Percentiles rank a stretch among this genome's conserved stretches.
Conservation (phyloP, 495 filamentous ascomycete genomes). For the Penicillium antarcticum region DNA sequence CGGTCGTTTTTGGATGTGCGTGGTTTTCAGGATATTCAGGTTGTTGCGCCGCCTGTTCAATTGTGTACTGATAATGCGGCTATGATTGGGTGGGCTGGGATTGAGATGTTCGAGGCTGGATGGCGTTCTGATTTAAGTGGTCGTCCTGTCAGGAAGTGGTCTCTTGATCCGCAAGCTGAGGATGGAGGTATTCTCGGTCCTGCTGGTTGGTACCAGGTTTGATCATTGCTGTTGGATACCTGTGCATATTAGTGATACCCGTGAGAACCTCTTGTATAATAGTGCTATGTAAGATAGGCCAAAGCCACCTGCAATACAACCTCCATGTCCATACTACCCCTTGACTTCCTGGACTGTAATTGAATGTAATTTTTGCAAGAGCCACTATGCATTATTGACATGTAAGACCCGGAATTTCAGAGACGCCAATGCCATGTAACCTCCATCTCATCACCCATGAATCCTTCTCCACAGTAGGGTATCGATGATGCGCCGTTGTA, state of each 20-base stretch:
- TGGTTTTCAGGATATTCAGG: slow-evolving; percentile 57
- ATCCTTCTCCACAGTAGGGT: slow-evolving; percentile 26
- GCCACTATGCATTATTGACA: slow-evolving; percentile 7
- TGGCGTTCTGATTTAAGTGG: slow-evolving; percentile 60
- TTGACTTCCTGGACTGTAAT: neutral
- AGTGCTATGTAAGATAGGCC: slow-evolving; percentile 19
- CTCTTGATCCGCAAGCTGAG: slow-evolving; percentile 58
- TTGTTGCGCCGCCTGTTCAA: slow-evolving; percentile 68
- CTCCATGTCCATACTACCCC: neutral
- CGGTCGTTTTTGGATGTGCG: slow-evolving; percentile 57
- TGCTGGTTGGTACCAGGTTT: slow-evolving; percentile 31
- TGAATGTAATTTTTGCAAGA: neutral
- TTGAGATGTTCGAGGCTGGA: slow-evolving; percentile 86
- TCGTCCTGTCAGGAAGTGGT: slow-evolving; percentile 69
- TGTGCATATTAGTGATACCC: slow-evolving; percentile 7
- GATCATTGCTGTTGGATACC: neutral
- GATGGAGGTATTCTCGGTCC: slow-evolving; percentile 51
- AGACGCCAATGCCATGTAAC: slow-evolving; percentile 30
- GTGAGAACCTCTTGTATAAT: slow-evolving; percentile 2
- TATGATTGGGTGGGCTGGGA: slow-evolving; percentile 96
- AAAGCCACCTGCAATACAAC: slow-evolving; percentile 19
- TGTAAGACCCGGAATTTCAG: slow-evolving; percentile 8
- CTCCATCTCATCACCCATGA: slow-evolving; percentile 19
- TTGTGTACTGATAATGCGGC: slow-evolving; percentile 94
- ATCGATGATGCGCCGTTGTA: slow-evolving; percentile 32